A percentile compares a stretch with the other conserved stretches of the same genome.
These are phyloP conservation scores for Erythrobasidium yunnanense DNA, from an alignment of 768 basidiomycete genomes.

Conservation along the genomic window DNA sequence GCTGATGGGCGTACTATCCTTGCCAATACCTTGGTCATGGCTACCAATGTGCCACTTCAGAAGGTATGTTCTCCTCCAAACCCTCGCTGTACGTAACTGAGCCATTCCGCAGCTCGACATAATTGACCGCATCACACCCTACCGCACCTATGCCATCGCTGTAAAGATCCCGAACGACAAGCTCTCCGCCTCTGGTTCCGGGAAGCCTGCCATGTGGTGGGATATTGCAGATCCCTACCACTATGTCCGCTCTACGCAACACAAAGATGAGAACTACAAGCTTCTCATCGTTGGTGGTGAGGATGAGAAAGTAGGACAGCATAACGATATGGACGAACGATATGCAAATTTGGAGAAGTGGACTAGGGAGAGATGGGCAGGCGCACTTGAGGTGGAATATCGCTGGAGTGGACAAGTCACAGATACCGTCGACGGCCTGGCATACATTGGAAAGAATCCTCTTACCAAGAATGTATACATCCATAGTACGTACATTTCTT, in stretches of 20 bases:
- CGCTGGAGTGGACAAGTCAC: not conserved
- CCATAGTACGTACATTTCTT: not conserved
- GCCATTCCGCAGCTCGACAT: not conserved
- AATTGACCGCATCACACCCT: not conserved
- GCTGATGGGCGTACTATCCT: not conserved
- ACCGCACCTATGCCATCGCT: not conserved
- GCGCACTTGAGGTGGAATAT: not conserved
- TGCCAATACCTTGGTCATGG: not conserved
- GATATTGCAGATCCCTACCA: not conserved
- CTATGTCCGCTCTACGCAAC: not conserved
- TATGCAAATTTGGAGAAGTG: not conserved
- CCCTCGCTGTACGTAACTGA: too few species aligned
- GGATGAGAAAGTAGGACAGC: not conserved
- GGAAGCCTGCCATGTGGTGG: not conserved
- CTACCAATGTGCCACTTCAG: not conserved
- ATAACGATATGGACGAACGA: not conserved
- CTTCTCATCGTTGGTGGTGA: not conserved
- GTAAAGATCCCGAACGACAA: not conserved
- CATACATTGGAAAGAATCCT: not conserved
- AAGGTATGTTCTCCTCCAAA: not conserved
- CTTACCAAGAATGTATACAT: not conserved
- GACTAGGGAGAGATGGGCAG: not conserved
- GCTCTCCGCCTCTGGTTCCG: not conserved
- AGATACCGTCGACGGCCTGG: not conserved
- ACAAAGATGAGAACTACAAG: not conserved